These are phyloP conservation scores for Exsudoporus frostii DNA, from an alignment of 768 basidiomycete species.

Conservation along the genomic window DNA sequence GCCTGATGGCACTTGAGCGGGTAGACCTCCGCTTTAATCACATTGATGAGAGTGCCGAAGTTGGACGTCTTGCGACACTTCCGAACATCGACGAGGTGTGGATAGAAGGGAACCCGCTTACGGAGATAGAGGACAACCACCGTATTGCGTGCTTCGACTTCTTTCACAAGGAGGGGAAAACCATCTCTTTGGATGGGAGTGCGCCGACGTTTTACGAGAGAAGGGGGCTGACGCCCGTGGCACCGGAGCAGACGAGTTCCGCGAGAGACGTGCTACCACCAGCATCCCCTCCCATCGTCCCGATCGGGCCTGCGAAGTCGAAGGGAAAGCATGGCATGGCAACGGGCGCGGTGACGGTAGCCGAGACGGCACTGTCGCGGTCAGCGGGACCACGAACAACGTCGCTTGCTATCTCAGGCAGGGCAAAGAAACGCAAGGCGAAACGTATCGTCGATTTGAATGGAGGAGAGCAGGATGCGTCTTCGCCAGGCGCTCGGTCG, in stretches of 20 bases:
- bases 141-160: conserved; percentile 76
- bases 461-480: conserved; percentile 39
- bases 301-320: conserved; percentile 42
- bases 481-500: conserved; percentile 18
- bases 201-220: conserved; percentile 70
- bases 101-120: conserved; percentile 82
- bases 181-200: conserved; percentile 71
- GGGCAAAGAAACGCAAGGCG: conserved; percentile 54
- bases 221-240: conserved; percentile 48
- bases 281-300: conserved; percentile 58
- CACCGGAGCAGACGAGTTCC: conserved; percentile 52
- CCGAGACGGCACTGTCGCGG: conserved; percentile 26
- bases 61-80: conserved; percentile 76
- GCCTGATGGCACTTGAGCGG: conserved; percentile 78
- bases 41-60: conserved; percentile 79
- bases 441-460: conserved; percentile 82
- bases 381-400: conserved; percentile 40
- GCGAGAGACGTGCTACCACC: conserved; percentile 46
- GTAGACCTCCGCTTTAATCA: conserved; percentile 81
- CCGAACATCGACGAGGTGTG: conserved; percentile 80
- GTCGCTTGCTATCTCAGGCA: conserved; percentile 44
- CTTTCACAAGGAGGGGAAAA: conserved; percentile 83
- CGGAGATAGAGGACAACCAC: conserved; percentile 65
- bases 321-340: conserved; percentile 13
- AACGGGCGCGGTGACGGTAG: conserved; percentile 16